A percentile compares a stretch with the other conserved stretches of the same genome.
Evolutionary conservation across 2,329 filamentous ascomycete genomes (phyloP).

Genomic region (Fonsecaea nubica): DNA sequence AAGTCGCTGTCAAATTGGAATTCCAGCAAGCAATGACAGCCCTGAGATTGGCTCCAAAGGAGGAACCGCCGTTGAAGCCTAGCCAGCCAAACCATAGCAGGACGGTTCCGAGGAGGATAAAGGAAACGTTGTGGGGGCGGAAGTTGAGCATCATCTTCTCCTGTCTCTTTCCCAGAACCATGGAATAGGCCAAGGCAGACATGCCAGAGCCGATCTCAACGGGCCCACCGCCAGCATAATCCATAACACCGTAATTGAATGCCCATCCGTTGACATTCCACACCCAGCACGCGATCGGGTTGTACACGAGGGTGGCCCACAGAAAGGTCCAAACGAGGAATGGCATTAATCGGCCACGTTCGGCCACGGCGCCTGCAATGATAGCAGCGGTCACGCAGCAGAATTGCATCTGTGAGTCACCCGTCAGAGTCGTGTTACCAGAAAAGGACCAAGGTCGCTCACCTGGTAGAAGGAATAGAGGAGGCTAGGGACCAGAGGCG

Average conservation of each 20-base stretch:
- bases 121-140: slow-evolving; percentile 96
- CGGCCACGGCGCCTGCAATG: slow-evolving; percentile 87
- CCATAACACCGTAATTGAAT: slow-evolving; percentile 86
- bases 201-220: slow-evolving; percentile 96
- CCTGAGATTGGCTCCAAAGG: slow-evolving; percentile 91
- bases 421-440: neutral
- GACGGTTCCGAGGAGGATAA: slow-evolving; percentile 93
- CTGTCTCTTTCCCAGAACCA: slow-evolving; percentile 93
- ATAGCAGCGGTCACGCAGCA: slow-evolving; percentile 91
- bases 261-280: slow-evolving; percentile 97
- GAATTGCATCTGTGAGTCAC: slow-evolving; percentile 81
- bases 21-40: slow-evolving; percentile 99
- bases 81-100: slow-evolving; percentile 99
- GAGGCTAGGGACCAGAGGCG: slow-evolving; percentile 84
- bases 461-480: slow-evolving; percentile 95
- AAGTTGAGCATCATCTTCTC: slow-evolving; percentile 99
- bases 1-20: slow-evolving; percentile 90
- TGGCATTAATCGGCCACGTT: slow-evolving; percentile 89
- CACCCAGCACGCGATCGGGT: slow-evolving; percentile 92
- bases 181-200: slow-evolving; percentile 91
- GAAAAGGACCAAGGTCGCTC: slow-evolving; percentile 39
- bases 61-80: slow-evolving; percentile 95
- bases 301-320: slow-evolving; percentile 98
- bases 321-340: slow-evolving; percentile 94
- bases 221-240: slow-evolving; percentile 94